Evolutionary conservation across 1,139 yeast species (phyloP), one percentile per base, ranked within the genome.

Genomic region (Arxiozyma heterogenica): DNA sequence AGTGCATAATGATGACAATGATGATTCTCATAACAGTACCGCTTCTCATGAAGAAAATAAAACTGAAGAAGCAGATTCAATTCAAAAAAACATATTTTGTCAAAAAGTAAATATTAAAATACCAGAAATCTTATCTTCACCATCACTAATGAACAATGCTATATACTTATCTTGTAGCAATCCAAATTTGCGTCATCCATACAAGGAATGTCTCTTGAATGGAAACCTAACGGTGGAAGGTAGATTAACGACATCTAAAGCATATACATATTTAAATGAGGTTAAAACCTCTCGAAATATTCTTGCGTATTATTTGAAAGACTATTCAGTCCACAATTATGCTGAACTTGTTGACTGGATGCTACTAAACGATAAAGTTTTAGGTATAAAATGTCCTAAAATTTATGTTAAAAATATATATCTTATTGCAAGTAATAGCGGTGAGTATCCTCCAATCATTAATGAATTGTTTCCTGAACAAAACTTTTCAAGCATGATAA

Each of bases 141-240:
- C 43, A 1, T 38, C 43, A 46, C 39, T 43, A 46, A 43, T 51
- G 51, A 44, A 46, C 38, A 46, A 46, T 46, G 49, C 49, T 18
- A 50, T 50, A 43, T 54, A 49, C 22, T 20, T 49, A 23, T 27
- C 53, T 42, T 53, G 54, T 20, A 44, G 49, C n/a, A 45, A 52
- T 18, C 30, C 15, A 12, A 39, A 51, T 27, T 41, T 34, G 20
- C 50, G 43, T 4, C 41, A 46, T 15, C 44, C 54, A 25, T 54
- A 55, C 41, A 50, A 52, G 30, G 58, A 58, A 12, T 66, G 62
- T 1, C 45, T 63, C 11, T 61, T 59, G 5, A 62, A 64, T 55
- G 63, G 63, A 2, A 50, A 54, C 6, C 52, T 65, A 20, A 39
- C 44, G 4, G 59, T 63, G 6, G 68, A 65, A 48, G 68, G 68